These are phyloP conservation scores for Fusarium drepaniforme DNA, from an alignment of 2,329 filamentous ascomycete genomes.

Conservation along the genomic window DNA sequence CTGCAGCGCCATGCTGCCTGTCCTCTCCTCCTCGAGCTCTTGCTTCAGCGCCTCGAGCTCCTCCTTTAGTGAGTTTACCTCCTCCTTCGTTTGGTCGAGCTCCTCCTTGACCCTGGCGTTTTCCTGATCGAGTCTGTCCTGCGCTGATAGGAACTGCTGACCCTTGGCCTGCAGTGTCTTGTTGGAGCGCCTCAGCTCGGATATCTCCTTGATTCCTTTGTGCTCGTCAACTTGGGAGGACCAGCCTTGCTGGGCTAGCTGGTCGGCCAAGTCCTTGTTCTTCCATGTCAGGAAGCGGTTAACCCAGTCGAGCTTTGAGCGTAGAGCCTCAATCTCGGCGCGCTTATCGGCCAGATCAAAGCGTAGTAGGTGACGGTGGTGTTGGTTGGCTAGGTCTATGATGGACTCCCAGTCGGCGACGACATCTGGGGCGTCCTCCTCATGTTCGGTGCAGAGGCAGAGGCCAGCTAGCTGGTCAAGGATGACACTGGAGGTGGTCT, in stretches of 20 bases:
- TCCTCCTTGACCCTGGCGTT: not conserved
- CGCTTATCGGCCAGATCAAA: not conserved
- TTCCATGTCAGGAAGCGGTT: not conserved
- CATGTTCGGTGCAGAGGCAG: not conserved
- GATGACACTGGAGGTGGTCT: not conserved
- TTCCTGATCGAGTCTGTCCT: not conserved
- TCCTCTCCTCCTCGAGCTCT: not conserved
- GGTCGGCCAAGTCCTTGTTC: not conserved
- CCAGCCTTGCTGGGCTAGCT: not conserved
- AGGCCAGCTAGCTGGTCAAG: not conserved
- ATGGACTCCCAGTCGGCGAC: not conserved
- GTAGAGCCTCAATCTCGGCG: not conserved
- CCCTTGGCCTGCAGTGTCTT: not conserved
- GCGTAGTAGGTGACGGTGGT: not conserved
- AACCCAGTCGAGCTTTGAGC: not conserved
- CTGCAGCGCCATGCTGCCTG: not conserved
- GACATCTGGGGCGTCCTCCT: not conserved
- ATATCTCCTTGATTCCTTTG: not conserved
- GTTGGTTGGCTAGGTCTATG: slow-evolving; percentile 1
- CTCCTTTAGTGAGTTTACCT: not conserved
- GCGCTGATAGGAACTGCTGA: not conserved
- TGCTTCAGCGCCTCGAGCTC: not conserved
- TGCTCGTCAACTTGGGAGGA: not conserved
- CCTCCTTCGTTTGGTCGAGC: not conserved
- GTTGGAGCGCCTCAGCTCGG: not conserved